Conservation (phyloP, 495 filamentous ascomycete genomes). For the Penicillium waksmanii region DNA sequence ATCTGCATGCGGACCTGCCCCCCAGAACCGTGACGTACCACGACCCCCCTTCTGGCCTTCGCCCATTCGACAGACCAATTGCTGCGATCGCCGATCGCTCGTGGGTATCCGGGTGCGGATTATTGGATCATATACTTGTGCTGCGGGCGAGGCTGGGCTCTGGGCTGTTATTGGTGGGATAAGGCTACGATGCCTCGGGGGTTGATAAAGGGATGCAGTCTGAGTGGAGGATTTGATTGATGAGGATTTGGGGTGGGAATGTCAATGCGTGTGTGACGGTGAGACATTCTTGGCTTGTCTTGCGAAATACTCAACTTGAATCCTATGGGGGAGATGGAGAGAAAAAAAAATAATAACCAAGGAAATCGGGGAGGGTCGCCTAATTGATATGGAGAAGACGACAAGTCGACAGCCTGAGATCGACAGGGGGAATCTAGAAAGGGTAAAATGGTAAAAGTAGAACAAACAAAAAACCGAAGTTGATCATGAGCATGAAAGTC, state of each 20-base stretch:
- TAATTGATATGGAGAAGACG: background rate
- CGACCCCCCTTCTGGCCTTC: background rate
- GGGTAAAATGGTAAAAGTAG: background rate
- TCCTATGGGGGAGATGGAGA: too few species aligned
- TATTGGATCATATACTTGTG: background rate
- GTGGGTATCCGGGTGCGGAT: background rate
- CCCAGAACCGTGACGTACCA: background rate
- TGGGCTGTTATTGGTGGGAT: conserved; percentile 8
- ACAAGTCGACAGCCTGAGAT: background rate
- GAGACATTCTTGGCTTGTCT: conserved; percentile 3
- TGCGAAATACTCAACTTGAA: background rate
- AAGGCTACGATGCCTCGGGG: background rate
- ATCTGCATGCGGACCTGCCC: background rate
- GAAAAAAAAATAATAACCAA: too few species aligned
- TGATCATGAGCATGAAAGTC: conserved; percentile 2
- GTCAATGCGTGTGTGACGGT: conserved; percentile 6
- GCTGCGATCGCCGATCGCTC: conserved; percentile 1
- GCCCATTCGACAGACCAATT: background rate
- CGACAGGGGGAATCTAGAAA: background rate
- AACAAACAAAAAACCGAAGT: background rate
- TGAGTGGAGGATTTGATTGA: background rate
- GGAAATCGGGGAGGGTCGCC: background rate
- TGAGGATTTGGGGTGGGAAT: background rate
- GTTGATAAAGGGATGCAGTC: background rate
- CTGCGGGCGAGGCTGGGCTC: too few species aligned